Evolutionary conservation across 2,329 filamentous ascomycete genomes (phyloP).

Genomic region (Trichoderma endophyticum): DNA sequence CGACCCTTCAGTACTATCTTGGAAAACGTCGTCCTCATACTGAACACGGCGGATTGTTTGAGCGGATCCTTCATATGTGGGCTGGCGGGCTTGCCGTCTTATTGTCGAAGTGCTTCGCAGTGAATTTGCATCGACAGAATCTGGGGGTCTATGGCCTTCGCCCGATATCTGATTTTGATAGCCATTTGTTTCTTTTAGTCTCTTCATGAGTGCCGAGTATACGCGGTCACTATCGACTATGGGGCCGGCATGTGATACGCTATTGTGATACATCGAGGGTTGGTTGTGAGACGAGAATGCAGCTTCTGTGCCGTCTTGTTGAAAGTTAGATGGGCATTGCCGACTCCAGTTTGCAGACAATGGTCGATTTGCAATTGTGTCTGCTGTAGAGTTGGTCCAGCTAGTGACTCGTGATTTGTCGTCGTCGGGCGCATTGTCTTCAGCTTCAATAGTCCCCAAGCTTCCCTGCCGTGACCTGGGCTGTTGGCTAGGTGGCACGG

Average conservation of each 20-base stretch:
- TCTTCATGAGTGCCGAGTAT: conserved; percentile 62
- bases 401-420: conserved; percentile 67
- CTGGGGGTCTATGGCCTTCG: no score
- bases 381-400: conserved; percentile 64
- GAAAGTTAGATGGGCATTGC: conserved; percentile 63
- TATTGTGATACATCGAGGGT: not conserved
- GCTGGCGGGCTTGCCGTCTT: not conserved
- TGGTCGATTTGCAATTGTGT: conserved; percentile 48
- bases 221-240: conserved; percentile 56
- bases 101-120: not conserved
- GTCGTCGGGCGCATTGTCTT: conserved; percentile 40
- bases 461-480: conserved; percentile 54
- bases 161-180: conserved; percentile 9
- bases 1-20: conserved; percentile 9
- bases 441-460: conserved; percentile 46
- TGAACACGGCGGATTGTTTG: conserved; percentile 35
- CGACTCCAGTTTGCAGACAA: conserved; percentile 44
- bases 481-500: conserved; percentile 44
- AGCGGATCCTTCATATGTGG: conserved; percentile 16
- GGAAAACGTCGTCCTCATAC: conserved; percentile 35
- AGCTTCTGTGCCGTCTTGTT: conserved; percentile 49
- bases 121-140: not conserved
- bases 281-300: conserved; percentile 30
- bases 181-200: conserved; percentile 41
- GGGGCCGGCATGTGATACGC: conserved; percentile 16